Evolutionary conservation across 2,329 filamentous ascomycete genomes (phyloP).

Genomic region (Aspergillus luchuensis): DNA sequence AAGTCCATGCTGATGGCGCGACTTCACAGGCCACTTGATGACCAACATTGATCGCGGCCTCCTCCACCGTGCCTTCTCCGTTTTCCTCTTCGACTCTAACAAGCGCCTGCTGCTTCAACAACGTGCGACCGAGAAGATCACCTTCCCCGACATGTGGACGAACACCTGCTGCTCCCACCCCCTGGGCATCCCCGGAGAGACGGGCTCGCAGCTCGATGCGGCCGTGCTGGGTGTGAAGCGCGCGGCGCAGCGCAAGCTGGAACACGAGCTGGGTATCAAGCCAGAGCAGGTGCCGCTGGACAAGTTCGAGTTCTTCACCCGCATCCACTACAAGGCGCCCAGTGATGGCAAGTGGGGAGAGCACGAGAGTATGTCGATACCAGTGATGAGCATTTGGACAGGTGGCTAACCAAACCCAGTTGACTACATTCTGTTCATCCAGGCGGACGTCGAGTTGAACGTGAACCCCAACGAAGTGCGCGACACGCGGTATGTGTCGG

Average conservation of each 20-base stretch:
- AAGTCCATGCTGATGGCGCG: too few species aligned
- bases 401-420: constrained; percentile 56
- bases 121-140: constrained; percentile 95
- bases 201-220: constrained; percentile 76
- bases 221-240: constrained; percentile 85
- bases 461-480: constrained; percentile 86
- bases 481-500: constrained; percentile 79
- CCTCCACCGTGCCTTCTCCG: constrained; percentile 94
- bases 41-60: constrained; percentile 96
- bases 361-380: constrained; percentile 77
- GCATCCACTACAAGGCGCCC: constrained; percentile 97
- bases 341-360: constrained; percentile 98
- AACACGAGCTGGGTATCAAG: constrained; percentile 94
- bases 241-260: constrained; percentile 87
- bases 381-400: neutral
- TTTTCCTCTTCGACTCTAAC: constrained; percentile 94
- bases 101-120: constrained; percentile 94
- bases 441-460: constrained; percentile 77
- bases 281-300: constrained; percentile 85
- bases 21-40: constrained; percentile 82
- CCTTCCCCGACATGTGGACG: constrained; percentile 99
- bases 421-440: constrained; percentile 98
- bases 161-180: constrained; percentile 99
- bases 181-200: constrained; percentile 87
- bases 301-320: constrained; percentile 88